Percentiles rank a stretch among this genome's conserved stretches.
phyloP scores from a whole-genome alignment of 2,329 filamentous ascomycete species.

The Dryadomyces sulphureus region DNA sequence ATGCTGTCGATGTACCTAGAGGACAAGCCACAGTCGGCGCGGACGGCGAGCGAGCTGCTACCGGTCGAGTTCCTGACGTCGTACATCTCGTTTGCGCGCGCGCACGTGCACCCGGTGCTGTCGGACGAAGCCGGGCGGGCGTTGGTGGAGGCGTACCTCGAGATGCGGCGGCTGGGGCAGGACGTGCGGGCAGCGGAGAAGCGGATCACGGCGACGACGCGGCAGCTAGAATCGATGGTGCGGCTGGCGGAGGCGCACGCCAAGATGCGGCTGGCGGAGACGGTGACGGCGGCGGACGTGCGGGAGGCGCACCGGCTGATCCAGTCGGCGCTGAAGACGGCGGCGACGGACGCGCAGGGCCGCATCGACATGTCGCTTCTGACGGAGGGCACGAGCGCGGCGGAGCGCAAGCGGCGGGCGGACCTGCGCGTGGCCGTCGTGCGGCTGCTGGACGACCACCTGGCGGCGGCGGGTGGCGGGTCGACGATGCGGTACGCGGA shows the following conservation, averaged over 20 bases:
- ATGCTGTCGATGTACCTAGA: slow-evolving; percentile 93
- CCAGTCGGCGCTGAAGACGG: slow-evolving; percentile 85
- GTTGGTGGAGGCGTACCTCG: slow-evolving; percentile 76
- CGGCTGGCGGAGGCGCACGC: slow-evolving; percentile 91
- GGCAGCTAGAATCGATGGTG: slow-evolving; percentile 97
- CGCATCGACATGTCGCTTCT: slow-evolving; percentile 94
- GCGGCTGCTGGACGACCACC: slow-evolving; percentile 65
- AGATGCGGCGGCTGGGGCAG: slow-evolving; percentile 86
- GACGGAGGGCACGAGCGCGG: slow-evolving; percentile 82
- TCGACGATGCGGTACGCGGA: slow-evolving; percentile 57
- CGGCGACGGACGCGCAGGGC: slow-evolving; percentile 85
- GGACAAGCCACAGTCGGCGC: slow-evolving; percentile 76
- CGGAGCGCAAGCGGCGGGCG: slow-evolving; percentile 68
- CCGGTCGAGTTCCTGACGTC: slow-evolving; percentile 90
- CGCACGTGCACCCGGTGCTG: slow-evolving; percentile 70
- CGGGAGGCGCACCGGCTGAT: slow-evolving; percentile 85
- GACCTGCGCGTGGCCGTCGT: slow-evolving; percentile 75
- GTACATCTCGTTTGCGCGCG: slow-evolving; percentile 93
- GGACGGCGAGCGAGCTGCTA: slow-evolving; percentile 60
- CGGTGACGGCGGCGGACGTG: slow-evolving; percentile 71
- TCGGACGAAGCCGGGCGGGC: slow-evolving; percentile 68
- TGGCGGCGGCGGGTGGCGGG: slow-evolving; percentile 38
- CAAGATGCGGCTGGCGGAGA: slow-evolving; percentile 77
- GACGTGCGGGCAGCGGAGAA: slow-evolving; percentile 80
- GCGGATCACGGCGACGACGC: slow-evolving; percentile 92